Conservation (phyloP, 2,329 filamentous ascomycete species). For the Ceratocystis variospora region DNA sequence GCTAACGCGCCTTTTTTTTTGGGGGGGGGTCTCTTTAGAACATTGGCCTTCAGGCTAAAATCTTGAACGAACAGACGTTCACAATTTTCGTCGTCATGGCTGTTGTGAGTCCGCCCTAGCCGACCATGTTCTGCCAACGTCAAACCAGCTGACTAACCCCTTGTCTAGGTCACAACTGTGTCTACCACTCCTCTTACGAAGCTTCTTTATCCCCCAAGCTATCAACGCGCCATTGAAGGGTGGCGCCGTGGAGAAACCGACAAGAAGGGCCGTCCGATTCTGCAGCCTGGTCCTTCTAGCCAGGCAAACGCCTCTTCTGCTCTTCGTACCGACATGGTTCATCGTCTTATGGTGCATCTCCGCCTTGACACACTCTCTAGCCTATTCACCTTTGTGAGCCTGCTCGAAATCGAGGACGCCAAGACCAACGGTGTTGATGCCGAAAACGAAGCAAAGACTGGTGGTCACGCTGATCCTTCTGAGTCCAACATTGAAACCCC, state of each 20-base stretch:
- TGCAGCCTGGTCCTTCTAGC: conserved; percentile 25
- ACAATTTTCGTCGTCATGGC: conserved; percentile 96
- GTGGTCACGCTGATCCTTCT: neutral
- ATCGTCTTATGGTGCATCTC: conserved; percentile 63
- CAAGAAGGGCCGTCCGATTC: conserved; percentile 46
- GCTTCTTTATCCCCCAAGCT: conserved; percentile 56
- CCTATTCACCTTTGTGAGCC: conserved; percentile 66
- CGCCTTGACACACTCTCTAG: conserved; percentile 73
- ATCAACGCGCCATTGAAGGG: conserved; percentile 38
- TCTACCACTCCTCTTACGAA: conserved; percentile 64
- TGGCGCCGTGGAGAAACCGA: conserved; percentile 77
- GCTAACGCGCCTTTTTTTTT: neutral
- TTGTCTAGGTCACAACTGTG: conserved; percentile 62
- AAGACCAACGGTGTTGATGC: conserved; percentile 17
- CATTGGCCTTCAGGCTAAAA: conserved; percentile 68
- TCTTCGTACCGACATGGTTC: conserved; percentile 30
- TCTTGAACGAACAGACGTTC: conserved; percentile 68
- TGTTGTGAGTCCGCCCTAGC: conserved; percentile 3
- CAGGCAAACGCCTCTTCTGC: conserved; percentile 18
- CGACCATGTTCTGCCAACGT: neutral
- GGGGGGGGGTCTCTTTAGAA: conserved; percentile 36
- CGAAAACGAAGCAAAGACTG: conserved; percentile 19
- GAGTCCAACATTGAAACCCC: conserved; percentile 12
- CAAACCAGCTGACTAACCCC: neutral
- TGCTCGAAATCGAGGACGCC: conserved; percentile 38